Evolutionary conservation across 2,329 filamentous ascomycete species (phyloP).

Genomic region (Botrytis pseudocinerea): DNA sequence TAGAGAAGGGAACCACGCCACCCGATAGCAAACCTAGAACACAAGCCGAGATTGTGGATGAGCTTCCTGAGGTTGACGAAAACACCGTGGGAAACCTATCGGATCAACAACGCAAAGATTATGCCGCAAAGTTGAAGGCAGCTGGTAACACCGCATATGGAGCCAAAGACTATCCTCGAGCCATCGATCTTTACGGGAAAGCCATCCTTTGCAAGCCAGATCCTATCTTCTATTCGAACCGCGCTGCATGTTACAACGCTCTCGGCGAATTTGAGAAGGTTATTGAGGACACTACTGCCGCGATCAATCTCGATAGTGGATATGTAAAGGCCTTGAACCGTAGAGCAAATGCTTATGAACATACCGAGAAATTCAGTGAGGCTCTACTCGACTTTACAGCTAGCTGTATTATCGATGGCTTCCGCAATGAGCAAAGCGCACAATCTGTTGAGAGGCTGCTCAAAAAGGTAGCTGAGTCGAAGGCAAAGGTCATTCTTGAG

Average conservation of each 20-base stretch:
- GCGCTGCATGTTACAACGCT: constrained; percentile 95
- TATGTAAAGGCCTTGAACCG: constrained; percentile 98
- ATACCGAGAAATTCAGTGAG: constrained; percentile 86
- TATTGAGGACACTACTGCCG: constrained; percentile 93
- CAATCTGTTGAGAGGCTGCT: constrained; percentile 88
- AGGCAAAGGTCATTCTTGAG: constrained; percentile 84
- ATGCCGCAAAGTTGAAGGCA: constrained; percentile 88
- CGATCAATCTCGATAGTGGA: constrained; percentile 87
- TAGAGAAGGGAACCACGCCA: constrained; percentile 56
- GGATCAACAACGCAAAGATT: constrained; percentile 75
- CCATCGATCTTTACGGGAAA: constrained; percentile 93
- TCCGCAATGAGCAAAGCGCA: constrained; percentile 87
- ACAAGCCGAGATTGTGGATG: constrained; percentile 60
- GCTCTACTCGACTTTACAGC: constrained; percentile 96
- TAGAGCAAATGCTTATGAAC: constrained; percentile 93
- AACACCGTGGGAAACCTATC: constrained; percentile 52
- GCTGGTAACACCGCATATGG: constrained; percentile 96
- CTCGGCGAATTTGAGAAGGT: constrained; percentile 93
- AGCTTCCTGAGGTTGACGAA: constrained; percentile 68
- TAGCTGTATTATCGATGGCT: constrained; percentile 97
- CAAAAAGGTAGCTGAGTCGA: constrained; percentile 95
- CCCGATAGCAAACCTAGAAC: constrained; percentile 48
- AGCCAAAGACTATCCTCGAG: constrained; percentile 87
- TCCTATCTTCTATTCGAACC: constrained; percentile 98
- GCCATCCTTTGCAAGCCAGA: constrained; percentile 97